phyloP scores from a whole-genome alignment of 495 filamentous ascomycete genomes.

The Cercophora newfieldiana region DNA sequence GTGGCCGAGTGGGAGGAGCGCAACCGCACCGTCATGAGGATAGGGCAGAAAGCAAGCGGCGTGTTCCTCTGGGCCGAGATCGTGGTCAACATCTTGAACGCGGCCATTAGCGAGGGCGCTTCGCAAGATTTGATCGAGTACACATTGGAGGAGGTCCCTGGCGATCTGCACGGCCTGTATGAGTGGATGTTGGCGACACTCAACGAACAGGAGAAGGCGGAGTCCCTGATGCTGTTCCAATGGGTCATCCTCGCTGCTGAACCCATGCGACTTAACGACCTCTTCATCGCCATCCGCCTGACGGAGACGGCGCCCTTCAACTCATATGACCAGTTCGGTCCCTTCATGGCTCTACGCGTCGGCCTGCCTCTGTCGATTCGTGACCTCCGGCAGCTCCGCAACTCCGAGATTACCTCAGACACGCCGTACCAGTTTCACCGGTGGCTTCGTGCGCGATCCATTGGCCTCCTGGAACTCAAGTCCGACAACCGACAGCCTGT shows the following conservation, averaged over 20 bases:
- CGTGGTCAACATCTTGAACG: conserved; percentile 40
- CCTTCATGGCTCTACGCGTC: conserved; percentile 31
- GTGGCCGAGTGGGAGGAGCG: conserved; percentile 39
- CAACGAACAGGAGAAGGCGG: conserved; percentile 35
- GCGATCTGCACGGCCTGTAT: conserved; percentile 39
- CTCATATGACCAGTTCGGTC: conserved; percentile 22
- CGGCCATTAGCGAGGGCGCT: conserved; percentile 38
- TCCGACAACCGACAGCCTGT: conserved; percentile 21
- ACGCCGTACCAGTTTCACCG: conserved; percentile 37
- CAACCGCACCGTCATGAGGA: conserved; percentile 24
- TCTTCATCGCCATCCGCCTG: conserved; percentile 36
- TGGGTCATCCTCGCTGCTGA: conserved; percentile 41
- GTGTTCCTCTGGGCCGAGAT: conserved; percentile 44
- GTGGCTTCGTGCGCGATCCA: conserved; percentile 39
- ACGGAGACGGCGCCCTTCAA: conserved; percentile 25
- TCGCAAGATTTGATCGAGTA: conserved; percentile 37
- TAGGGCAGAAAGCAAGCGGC: conserved; percentile 34
- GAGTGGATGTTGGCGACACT: conserved; percentile 40
- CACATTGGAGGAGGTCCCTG: conserved; percentile 37
- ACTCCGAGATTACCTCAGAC: conserved; percentile 36
- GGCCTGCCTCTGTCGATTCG: conserved; percentile 31
- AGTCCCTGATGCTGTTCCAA: conserved; percentile 38
- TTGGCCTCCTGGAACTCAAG: conserved; percentile 38
- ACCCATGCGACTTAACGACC: conserved; percentile 40
- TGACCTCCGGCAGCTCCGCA: conserved; percentile 35